Conservation (phyloP, 345 rosid species). For the Lepidium aucheri region DNA sequence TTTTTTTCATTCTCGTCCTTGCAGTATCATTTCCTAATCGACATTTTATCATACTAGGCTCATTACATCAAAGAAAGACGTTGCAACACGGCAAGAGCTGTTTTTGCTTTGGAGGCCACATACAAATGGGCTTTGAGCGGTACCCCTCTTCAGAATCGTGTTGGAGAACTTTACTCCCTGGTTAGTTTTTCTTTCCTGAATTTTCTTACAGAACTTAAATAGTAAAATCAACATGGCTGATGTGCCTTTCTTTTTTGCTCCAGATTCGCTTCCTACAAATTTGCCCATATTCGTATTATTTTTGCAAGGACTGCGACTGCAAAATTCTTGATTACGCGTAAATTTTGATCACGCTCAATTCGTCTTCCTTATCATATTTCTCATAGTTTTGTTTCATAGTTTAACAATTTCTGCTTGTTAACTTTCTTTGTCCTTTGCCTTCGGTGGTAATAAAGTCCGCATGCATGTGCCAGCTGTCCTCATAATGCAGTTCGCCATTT, state of each 20-base stretch:
- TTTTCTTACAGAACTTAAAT: neutral
- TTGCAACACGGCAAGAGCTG: slow-evolving; percentile 83
- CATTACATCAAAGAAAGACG: slow-evolving; percentile 89
- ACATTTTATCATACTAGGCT: slow-evolving; percentile 40
- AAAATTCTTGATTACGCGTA: slow-evolving; percentile 83
- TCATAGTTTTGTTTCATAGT: neutral
- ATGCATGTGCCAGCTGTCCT: slow-evolving; percentile 53
- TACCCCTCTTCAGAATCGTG: slow-evolving; percentile 98
- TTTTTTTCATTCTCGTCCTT: neutral
- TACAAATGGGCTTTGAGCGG: slow-evolving; percentile 97
- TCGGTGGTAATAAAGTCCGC: neutral
- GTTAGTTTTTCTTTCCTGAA: slow-evolving; percentile 34
- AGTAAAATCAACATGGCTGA: slow-evolving; percentile 11
- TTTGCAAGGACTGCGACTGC: slow-evolving; percentile 94
- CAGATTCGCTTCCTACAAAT: slow-evolving; percentile 94
- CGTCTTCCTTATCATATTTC: neutral
- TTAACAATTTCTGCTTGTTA: neutral
- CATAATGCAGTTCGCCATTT: slow-evolving; percentile 87
- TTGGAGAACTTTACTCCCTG: slow-evolving; percentile 95
- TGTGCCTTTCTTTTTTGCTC: slow-evolving; percentile 5
- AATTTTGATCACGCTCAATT: neutral
- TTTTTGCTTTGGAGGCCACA: slow-evolving; percentile 73
- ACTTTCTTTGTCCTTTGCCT: neutral
- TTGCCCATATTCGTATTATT: slow-evolving; percentile 84
- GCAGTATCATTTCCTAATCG: neutral